These are phyloP conservation scores for Pythium plurisporium DNA, from an alignment of 352 stramenopile genomes.

Conservation along the genomic window DNA sequence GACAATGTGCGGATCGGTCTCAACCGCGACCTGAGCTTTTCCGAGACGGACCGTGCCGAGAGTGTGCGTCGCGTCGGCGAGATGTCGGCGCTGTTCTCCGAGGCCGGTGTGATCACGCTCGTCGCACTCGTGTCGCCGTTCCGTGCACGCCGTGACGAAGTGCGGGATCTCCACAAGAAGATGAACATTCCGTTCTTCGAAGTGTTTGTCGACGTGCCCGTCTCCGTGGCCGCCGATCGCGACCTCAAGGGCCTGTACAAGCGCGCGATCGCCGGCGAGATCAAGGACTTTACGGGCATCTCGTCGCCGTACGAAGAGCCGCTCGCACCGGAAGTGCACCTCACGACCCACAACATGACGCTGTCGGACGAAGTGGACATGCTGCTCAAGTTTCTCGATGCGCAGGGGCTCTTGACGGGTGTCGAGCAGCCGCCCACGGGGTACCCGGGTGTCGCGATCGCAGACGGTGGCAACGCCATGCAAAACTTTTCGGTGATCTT, in stretches of 20 bases:
- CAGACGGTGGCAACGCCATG: conserved; percentile 86
- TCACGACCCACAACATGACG: conserved; percentile 94
- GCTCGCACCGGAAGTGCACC: conserved; percentile 90
- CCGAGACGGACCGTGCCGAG: conserved; percentile 93
- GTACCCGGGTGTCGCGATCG: conserved; percentile 73
- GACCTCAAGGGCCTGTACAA: conserved; percentile 97
- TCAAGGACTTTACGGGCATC: conserved; percentile 99
- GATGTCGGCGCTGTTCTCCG: conserved; percentile 94
- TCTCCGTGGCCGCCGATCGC: conserved; percentile 94
- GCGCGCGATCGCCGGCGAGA: conserved; percentile 91
- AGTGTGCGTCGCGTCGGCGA: conserved; percentile 96
- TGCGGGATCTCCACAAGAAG: conserved; percentile 88
- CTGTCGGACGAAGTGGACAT: conserved; percentile 84
- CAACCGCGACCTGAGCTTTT: conserved; percentile 97
- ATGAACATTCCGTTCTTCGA: conserved; percentile 98
- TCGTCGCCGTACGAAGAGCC: conserved; percentile 97
- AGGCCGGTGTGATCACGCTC: conserved; percentile 96
- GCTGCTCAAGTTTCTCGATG: conserved; percentile 56
- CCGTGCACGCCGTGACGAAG: conserved; percentile 89
- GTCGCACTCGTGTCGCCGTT: conserved; percentile 97
- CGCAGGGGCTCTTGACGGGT: conserved; percentile 58
- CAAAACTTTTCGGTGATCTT: conserved; percentile 54
- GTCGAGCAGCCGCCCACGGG: conserved; percentile 43
- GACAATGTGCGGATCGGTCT: conserved; percentile 98
- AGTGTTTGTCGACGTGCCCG: conserved; percentile 97